Evolutionary conservation across 768 basidiomycete species (phyloP).

Genomic region (Amanita molliuscula): DNA sequence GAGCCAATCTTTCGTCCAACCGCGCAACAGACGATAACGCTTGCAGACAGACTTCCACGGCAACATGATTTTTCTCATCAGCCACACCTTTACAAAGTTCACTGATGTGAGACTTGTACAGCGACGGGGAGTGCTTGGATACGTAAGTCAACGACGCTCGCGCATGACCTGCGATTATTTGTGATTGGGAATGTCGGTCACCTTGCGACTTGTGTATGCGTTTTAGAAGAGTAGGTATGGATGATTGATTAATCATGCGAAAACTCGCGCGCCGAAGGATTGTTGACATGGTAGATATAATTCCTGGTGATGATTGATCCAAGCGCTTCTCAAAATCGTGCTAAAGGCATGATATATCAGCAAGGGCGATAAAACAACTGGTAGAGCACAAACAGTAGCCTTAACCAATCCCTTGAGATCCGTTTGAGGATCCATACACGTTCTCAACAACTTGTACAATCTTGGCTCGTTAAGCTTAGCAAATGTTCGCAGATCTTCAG

Average conservation of each 20-base stretch:
- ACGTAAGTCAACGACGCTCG: conserved; percentile 44
- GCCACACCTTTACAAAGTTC: conserved; percentile 69
- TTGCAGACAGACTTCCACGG: conserved; percentile 64
- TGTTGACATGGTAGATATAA: conserved; percentile 56
- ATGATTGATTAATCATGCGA: conserved; percentile 76
- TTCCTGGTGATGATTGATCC: conserved; percentile 54
- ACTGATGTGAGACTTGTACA: conserved; percentile 65
- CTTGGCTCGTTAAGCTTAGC: conserved; percentile 81
- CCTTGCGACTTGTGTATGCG: conserved; percentile 43
- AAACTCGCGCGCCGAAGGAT: conserved; percentile 64
- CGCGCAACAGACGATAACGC: conserved; percentile 61
- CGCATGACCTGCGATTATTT: conserved; percentile 34
- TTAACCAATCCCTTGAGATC: conserved; percentile 77
- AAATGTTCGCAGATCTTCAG: conserved; percentile 72
- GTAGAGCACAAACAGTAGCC: conserved; percentile 45
- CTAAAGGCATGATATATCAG: conserved; percentile 23
- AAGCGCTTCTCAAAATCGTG: conserved; percentile 71
- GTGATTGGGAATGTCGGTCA: conserved; percentile 22
- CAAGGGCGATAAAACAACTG: not conserved
- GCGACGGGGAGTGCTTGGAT: conserved; percentile 64
- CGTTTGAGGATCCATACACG: conserved; percentile 73
- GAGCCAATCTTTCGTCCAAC: conserved; percentile 45
- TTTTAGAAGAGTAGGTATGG: conserved; percentile 72
- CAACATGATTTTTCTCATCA: conserved; percentile 43
- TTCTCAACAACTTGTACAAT: conserved; percentile 76